A percentile compares a stretch with the other conserved stretches of the same genome.
These are phyloP conservation scores for Apiospora saccharicola DNA, from an alignment of 2,329 filamentous ascomycete species.

Conservation along the genomic window DNA sequence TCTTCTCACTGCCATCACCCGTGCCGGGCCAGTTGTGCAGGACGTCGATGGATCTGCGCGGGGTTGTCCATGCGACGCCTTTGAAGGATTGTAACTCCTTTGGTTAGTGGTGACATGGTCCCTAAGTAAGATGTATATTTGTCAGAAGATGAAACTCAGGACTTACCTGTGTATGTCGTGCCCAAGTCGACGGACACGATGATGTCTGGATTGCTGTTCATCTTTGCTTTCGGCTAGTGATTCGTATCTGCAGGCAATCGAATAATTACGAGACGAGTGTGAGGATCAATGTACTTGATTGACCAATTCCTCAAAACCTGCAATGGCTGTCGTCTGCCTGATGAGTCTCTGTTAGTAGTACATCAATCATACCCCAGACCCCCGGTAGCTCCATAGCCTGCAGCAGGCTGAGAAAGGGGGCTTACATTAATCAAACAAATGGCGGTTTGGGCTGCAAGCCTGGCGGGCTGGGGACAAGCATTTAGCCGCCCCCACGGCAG, in stretches of 20 bases:
- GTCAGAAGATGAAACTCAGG: too few relatives aligned
- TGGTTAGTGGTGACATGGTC: not conserved
- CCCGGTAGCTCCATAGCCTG: too few relatives aligned
- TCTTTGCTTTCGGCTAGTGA: not conserved
- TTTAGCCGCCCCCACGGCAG: not conserved
- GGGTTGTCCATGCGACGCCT: constrained; percentile 39
- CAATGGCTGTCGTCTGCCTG: too few relatives aligned
- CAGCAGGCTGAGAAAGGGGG: too few relatives aligned
- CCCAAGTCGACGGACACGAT: constrained; percentile 54
- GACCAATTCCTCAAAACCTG: not conserved
- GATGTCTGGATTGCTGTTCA: constrained; percentile 42
- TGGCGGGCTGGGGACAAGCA: too few relatives aligned
- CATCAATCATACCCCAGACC: too few relatives aligned
- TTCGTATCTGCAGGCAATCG: not conserved
- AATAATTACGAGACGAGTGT: too few relatives aligned
- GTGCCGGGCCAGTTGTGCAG: constrained; percentile 63
- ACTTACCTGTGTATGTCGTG: constrained; percentile 54
- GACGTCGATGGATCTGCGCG: constrained; percentile 51
- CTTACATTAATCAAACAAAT: not conserved
- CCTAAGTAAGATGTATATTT: constrained; percentile 13
- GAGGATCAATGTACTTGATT: not conserved
- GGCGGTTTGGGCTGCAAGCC: too few relatives aligned
- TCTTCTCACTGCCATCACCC: constrained; percentile 60
- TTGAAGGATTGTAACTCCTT: constrained; percentile 46
- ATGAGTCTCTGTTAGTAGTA: too few relatives aligned